Base-by-base conservation (phyloP, 768 basidiomycete species). In the Strobilomyces echinocephalus region DNA sequence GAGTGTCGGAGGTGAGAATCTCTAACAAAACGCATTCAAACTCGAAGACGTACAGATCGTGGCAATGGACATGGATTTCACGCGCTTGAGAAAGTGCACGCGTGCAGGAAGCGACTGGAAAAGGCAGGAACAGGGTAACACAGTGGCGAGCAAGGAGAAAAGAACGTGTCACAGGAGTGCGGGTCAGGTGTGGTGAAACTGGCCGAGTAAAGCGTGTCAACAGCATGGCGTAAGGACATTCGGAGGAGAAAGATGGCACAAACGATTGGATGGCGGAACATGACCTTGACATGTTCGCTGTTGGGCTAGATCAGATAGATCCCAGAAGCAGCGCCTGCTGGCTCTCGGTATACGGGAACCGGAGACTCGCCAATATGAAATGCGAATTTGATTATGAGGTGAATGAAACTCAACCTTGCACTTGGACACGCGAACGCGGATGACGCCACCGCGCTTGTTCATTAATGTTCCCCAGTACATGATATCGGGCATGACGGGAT, bases 161-260 rank as follows among this genome's bases (percentile, higher is more conserved):
- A 67, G 70, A 83, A 83, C 83, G 79, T 84, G 82, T 77, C 79
- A 71, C 73, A 75, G 73, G 77, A 74, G 76, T 78, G 82, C 81
- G 78, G 83, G 79, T 76, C 79, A 75, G 80, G 79, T 76, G 78
- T 61, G 68, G 70, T 64, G 51, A 63, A 58, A 60, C 60, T 63
- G 72, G 63, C 46, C 49, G 56, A 60, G 58, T 59, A 66, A 73
- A 74, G 79, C 84, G 82, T 82, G 85, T 74, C 75, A 73, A 73
- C 79, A 74, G 80, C 84, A 76, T 82, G 81, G 79, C 75, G 58
- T 67, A 67, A 63, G 71, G 72, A 74, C 79, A 74, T 74, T 77
- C 75, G 73, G 73, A 79, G 79, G 67, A 77, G 74, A 79, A 78
- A 76, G 75, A 76, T 69, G 42, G 28, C 18, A 59, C 47, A 67